Conservation (phyloP, 2,329 filamentous ascomycete genomes). For the Nothomitra cinnamomea region DNA sequence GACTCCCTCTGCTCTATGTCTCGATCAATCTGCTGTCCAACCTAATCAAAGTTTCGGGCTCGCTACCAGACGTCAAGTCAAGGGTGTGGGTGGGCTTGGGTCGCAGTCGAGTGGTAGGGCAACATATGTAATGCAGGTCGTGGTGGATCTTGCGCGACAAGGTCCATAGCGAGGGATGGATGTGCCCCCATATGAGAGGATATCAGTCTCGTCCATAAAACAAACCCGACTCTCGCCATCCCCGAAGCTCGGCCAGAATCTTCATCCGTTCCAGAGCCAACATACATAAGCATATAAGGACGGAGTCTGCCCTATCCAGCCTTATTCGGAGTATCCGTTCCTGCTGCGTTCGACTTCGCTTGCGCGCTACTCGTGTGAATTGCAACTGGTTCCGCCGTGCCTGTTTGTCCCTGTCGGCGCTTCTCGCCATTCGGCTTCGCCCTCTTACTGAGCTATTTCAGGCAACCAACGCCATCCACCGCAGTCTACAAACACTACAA, state of each 20-base stretch:
- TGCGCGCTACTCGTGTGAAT: too few relatives aligned
- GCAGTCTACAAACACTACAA: background rate
- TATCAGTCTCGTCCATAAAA: too few relatives aligned
- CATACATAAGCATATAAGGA: too few relatives aligned
- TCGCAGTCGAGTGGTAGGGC: background rate
- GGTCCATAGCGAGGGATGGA: background rate
- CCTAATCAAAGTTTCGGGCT: background rate
- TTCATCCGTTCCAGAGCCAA: too few relatives aligned
- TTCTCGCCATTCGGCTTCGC: conserved; percentile 1
- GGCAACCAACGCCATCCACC: background rate
- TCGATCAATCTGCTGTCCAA: background rate
- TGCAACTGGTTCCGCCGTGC: too few relatives aligned
- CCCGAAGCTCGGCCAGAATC: too few relatives aligned
- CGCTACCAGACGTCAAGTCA: background rate
- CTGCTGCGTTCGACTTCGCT: too few relatives aligned
- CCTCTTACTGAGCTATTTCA: background rate
- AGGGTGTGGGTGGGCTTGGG: background rate
- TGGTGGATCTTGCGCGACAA: background rate
- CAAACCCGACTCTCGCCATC: too few relatives aligned
- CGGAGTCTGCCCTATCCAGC: too few relatives aligned
- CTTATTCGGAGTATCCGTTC: too few relatives aligned
- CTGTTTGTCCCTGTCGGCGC: background rate
- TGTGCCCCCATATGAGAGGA: too few relatives aligned
- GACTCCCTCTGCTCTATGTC: background rate
- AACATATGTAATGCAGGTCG: background rate